Base-by-base conservation (phyloP, 2,329 filamentous ascomycete species). In the Colletotrichum eleusines region DNA sequence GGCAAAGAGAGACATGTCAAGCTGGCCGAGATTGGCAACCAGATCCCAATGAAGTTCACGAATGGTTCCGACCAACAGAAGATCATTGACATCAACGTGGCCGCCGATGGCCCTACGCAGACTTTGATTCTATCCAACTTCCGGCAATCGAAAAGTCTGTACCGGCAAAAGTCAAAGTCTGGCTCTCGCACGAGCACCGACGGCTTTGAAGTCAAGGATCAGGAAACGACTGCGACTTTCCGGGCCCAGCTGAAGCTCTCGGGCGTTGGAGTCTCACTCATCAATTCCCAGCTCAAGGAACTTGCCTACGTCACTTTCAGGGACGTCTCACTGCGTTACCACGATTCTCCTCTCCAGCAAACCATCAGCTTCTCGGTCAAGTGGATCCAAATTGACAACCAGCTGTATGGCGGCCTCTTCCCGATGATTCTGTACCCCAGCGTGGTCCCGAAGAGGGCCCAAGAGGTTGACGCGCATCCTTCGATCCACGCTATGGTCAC, bases 301-400 rank as follows among this genome's bases (percentile, higher is more conserved):
- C 85, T 99, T 48, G 93, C 97, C 3, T 99, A 99, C 77, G 83
- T 98, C 75, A 99, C 96, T 0, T 92, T 98, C 81, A 89, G 95
- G 61, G 95, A 97, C 73, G 93, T 98, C 33, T 91, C 96, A 75
- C 83, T 99, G 73, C 94, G 95, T 72, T 97, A 96, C 81, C 94
- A 91, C 66, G 96, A 99, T 77, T 98, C 96, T n/a, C 89, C 91
- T 23, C 85, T 98, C 20, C 97, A 97, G 78, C 96, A 99, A 81
- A 98, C 94, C 0, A 82, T 98, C 72, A 95, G 94, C 58, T 85
- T 96, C 61, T 93, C 94, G 0, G 92, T 98, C 79, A 98, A 99
- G 80, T 99, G 97, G 97, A 96, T 99, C 35, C 96, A 99, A 81
- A 93, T 99, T 75, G 96, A 99, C 81, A 99, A 99, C 76, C 96